Conservation (phyloP, 2,329 filamentous ascomycete species). For the Cryphonectria radicalis region DNA sequence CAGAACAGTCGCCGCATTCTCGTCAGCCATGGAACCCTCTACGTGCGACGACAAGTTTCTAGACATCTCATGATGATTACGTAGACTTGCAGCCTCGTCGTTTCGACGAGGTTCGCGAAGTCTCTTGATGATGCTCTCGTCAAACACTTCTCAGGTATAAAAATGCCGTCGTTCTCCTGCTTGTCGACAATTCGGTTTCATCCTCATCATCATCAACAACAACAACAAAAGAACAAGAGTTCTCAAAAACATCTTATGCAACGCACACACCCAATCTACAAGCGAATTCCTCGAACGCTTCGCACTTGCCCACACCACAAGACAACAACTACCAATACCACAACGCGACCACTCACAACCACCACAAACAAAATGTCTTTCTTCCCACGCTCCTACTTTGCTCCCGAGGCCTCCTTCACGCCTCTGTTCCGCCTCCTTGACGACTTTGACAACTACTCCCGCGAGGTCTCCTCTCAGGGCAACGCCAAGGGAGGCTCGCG, state of each 20-base stretch:
- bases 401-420: conserved; percentile 54
- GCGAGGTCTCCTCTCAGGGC: conserved; percentile 38
- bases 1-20: conserved; percentile 11
- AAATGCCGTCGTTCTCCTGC: conserved; percentile 15
- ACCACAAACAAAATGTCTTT: conserved; percentile 58
- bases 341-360: conserved; percentile 37
- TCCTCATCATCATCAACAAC: conserved; percentile 12
- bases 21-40: conserved; percentile 22
- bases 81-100: conserved; percentile 23
- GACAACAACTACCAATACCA: conserved; percentile 25
- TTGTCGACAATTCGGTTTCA: not conserved
- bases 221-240: not conserved
- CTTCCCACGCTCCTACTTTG: conserved; percentile 59
- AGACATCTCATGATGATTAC: conserved; percentile 23
- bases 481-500: conserved; percentile 34
- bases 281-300: conserved; percentile 24
- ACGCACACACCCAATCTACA: conserved; percentile 27
- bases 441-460: conserved; percentile 63
- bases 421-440: conserved; percentile 68
- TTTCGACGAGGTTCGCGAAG: conserved; percentile 26
- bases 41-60: conserved; percentile 21
- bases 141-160: conserved; percentile 23
- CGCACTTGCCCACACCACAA: conserved; percentile 20
- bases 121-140: conserved; percentile 4
- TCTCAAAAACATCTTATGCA: conserved; percentile 18